Evolutionary conservation across 257 asterid genomes (phyloP).

Genomic region (Nicotiana paniculata): DNA sequence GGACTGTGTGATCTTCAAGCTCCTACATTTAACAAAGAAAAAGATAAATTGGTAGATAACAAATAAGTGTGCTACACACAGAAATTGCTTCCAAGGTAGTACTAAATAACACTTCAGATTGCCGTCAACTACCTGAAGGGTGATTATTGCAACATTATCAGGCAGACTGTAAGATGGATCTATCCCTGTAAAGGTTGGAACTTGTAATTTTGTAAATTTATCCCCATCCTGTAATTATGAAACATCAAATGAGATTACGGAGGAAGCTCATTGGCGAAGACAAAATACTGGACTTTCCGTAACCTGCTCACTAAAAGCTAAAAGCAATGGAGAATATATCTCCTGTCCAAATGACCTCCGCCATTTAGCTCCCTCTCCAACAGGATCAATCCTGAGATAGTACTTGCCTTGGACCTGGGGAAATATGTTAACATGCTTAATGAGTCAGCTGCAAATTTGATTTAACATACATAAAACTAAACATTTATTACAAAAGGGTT

Average conservation of each 20-base stretch:
- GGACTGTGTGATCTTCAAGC: conserved; percentile 58
- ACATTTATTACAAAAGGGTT: neutral
- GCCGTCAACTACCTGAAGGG: conserved; percentile 66
- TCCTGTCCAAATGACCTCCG: conserved; percentile 92
- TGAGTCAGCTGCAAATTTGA: neutral
- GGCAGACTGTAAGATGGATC: conserved; percentile 87
- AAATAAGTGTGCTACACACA: neutral
- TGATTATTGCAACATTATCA: conserved; percentile 69
- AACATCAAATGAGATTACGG: conserved; percentile 1
- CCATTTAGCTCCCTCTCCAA: conserved; percentile 95
- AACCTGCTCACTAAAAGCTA: conserved; percentile 87
- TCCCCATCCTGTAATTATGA: conserved; percentile 47
- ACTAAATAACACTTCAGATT: neutral
- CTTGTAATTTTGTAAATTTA: conserved; percentile 39
- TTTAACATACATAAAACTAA: neutral
- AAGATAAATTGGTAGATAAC: neutral
- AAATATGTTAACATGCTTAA: conserved; percentile 7
- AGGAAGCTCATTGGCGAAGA: neutral
- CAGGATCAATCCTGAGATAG: conserved; percentile 67
- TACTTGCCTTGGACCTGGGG: conserved; percentile 77
- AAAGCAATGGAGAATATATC: conserved; percentile 87
- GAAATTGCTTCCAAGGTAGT: neutral
- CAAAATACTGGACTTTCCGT: conserved; percentile 6
- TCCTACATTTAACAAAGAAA: conserved; percentile 44
- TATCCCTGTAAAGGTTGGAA: conserved; percentile 62